phyloP scores from a whole-genome alignment of 1,284 basidiomycete genomes.

The Boletus mariae region DNA sequence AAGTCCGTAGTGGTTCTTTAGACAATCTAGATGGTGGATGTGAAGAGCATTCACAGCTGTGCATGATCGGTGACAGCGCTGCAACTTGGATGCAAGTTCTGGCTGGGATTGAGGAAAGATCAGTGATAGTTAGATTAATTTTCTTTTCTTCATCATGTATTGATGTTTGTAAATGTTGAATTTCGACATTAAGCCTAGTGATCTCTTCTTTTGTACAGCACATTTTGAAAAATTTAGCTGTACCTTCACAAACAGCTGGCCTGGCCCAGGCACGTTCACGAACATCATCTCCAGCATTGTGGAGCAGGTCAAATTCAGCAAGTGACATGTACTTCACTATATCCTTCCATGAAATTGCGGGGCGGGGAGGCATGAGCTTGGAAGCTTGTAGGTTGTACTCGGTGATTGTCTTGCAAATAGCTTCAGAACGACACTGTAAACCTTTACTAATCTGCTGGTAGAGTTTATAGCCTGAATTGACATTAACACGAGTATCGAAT shows the following conservation, averaged over 20 bases:
- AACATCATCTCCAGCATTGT: background rate
- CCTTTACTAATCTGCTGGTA: background rate
- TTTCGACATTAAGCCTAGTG: no score
- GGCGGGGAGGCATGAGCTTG: background rate
- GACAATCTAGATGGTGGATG: no score
- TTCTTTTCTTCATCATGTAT: no score
- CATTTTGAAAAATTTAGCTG: background rate
- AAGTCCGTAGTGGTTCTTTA: no score
- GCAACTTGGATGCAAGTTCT: no score
- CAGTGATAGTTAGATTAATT: no score
- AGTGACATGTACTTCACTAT: background rate
- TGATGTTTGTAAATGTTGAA: no score
- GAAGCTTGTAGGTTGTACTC: background rate
- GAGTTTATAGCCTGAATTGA: background rate
- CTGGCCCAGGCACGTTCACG: background rate
- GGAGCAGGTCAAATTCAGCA: background rate
- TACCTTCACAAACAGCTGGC: background rate
- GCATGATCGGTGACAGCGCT: no score
- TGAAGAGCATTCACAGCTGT: no score
- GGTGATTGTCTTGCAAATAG: background rate
- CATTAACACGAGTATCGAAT: no score
- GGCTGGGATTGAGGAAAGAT: no score
- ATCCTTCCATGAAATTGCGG: background rate
- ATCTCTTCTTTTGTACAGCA: background rate
- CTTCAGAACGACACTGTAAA: background rate